Conservation (phyloP, 1,284 basidiomycete species). For the Sporisorium iseilematis-ciliati region DNA sequence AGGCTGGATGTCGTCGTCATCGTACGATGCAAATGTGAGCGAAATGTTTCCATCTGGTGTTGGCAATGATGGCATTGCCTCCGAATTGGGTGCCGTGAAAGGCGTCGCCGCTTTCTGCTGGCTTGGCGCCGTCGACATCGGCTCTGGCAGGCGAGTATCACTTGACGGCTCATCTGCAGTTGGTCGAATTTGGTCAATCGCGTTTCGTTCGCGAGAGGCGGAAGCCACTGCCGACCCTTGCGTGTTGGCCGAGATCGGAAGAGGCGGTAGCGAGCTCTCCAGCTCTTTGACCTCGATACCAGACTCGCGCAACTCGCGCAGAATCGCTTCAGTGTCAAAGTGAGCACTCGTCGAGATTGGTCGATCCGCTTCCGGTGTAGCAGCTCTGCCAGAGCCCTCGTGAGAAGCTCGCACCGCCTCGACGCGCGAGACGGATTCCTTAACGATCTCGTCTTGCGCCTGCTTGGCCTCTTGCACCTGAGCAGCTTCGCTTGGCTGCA, state of each 20-base stretch:
- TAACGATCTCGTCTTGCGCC: slow-evolving; percentile 38
- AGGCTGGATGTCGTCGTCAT: slow-evolving; percentile 47
- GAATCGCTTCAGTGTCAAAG: slow-evolving; percentile 61
- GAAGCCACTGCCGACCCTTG: background rate
- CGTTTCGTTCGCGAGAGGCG: background rate
- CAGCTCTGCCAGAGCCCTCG: slow-evolving; percentile 22
- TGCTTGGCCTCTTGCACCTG: slow-evolving; percentile 36
- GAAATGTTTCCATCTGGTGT: slow-evolving; percentile 35
- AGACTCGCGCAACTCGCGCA: slow-evolving; percentile 60
- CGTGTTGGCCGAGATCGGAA: slow-evolving; percentile 35
- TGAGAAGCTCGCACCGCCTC: slow-evolving; percentile 40
- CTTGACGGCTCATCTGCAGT: background rate
- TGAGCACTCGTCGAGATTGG: slow-evolving; percentile 41
- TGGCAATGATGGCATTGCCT: background rate
- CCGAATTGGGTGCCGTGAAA: background rate
- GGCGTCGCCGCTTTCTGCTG: background rate
- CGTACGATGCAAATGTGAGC: slow-evolving; percentile 55
- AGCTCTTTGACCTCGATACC: slow-evolving; percentile 64
- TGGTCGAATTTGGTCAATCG: background rate
- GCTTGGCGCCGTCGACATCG: background rate
- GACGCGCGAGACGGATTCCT: slow-evolving; percentile 36
- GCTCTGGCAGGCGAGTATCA: background rate
- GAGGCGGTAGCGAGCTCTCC: slow-evolving; percentile 59
- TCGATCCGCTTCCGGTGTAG: slow-evolving; percentile 47
- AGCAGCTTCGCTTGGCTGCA: background rate